Evolutionary conservation across 345 rosid species (phyloP).

Genomic region (Lepidium didymum): DNA sequence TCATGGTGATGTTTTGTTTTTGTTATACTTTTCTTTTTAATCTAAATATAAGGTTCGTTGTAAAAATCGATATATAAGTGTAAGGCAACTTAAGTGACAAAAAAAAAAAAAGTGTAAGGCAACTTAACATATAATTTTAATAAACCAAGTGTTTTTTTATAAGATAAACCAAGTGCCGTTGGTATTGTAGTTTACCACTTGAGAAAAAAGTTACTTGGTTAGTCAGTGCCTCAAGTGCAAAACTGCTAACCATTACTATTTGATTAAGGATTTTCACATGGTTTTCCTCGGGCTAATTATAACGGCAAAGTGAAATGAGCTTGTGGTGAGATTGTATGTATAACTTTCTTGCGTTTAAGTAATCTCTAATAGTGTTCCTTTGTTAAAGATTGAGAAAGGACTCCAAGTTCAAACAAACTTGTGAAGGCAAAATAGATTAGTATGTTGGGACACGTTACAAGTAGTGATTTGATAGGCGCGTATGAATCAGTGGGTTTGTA

Average conservation of each 20-base stretch:
- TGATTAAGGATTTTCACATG: too few relatives aligned
- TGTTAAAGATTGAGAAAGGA: neutral
- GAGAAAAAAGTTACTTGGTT: too few relatives aligned
- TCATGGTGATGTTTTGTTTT: neutral
- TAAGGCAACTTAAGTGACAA: too few relatives aligned
- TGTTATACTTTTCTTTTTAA: neutral
- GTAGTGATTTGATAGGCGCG: neutral
- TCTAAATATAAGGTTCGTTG: neutral
- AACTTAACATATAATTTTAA: neutral
- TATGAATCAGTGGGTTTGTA: neutral
- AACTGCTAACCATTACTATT: too few relatives aligned
- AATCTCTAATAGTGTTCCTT: neutral
- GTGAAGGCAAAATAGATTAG: neutral
- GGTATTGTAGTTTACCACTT: too few relatives aligned
- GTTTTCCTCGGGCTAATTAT: too few relatives aligned
- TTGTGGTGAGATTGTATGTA: neutral
- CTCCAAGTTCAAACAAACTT: neutral
- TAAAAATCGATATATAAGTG: too few relatives aligned
- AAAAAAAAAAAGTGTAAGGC: neutral
- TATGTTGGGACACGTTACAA: neutral
- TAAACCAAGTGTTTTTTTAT: too few relatives aligned
- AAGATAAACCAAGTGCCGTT: too few relatives aligned
- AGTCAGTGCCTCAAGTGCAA: too few relatives aligned
- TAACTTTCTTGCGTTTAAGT: too few relatives aligned
- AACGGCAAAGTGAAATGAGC: neutral